These are phyloP conservation scores for Tylopilus balloui DNA, from an alignment of 768 basidiomycete genomes.

Conservation along the genomic window DNA sequence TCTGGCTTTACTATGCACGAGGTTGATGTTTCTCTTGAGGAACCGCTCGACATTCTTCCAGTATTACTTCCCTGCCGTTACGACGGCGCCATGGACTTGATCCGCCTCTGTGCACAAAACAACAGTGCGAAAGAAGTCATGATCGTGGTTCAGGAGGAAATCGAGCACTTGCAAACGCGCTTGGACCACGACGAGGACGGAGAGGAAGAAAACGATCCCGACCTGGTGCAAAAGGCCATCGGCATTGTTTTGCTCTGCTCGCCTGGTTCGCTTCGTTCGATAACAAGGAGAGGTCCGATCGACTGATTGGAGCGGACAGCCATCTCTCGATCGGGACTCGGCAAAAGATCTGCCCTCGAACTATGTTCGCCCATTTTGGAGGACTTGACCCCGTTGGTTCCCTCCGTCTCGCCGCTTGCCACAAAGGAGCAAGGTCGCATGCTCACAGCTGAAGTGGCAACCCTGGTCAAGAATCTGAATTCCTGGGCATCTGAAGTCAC, in stretches of 20 bases:
- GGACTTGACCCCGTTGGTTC: slow-evolving; percentile 10
- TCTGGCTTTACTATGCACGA: not conserved
- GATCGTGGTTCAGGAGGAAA: slow-evolving; percentile 38
- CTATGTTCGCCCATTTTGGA: slow-evolving; percentile 19
- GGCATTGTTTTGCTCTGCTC: slow-evolving; percentile 19
- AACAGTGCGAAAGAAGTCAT: slow-evolving; percentile 40
- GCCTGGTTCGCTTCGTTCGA: slow-evolving; percentile 15
- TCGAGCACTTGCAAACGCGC: slow-evolving; percentile 30
- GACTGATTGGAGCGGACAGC: slow-evolving; percentile 15
- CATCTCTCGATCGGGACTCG: slow-evolving; percentile 22
- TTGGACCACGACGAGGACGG: slow-evolving; percentile 16
- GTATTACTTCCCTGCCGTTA: slow-evolving; percentile 30
- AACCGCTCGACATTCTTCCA: slow-evolving; percentile 38
- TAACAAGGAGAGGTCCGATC: not conserved
- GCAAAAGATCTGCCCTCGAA: slow-evolving; percentile 23
- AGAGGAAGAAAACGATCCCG: slow-evolving; percentile 8
- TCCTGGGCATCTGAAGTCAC: slow-evolving; percentile 14
- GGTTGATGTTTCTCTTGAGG: slow-evolving; percentile 24
- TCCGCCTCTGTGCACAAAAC: slow-evolving; percentile 28
- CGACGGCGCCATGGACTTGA: slow-evolving; percentile 30
- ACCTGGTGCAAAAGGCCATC: slow-evolving; percentile 12
- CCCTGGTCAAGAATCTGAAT: slow-evolving; percentile 12
- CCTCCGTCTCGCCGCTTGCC: slow-evolving; percentile 11
- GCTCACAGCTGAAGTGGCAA: slow-evolving; percentile 17
- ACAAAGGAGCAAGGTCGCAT: slow-evolving; percentile 17